Evolutionary conservation across 1,139 yeast species (phyloP), one percentile per base, ranked within the genome.

Genomic region (Candida albicans): DNA sequence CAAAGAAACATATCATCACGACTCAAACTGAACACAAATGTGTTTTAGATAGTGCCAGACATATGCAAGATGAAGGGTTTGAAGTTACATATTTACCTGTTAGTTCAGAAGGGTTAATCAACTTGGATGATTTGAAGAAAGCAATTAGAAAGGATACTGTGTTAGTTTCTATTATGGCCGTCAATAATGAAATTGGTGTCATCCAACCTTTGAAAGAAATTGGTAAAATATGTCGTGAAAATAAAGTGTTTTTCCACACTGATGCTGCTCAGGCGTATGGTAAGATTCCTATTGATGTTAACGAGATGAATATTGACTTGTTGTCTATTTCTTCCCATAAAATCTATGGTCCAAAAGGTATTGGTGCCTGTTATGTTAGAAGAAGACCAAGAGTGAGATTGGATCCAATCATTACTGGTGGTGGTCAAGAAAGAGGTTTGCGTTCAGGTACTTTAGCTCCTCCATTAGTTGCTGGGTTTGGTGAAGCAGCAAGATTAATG

Each of bases 261-360:
- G 99, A 93, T 64, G 96, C 87, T 45, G 99, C 99, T 14, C 99
- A 93, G 68, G 99, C 96, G 3, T 88, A 82, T 61, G 99, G 99
- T 52, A 95, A 95, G 67, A 80, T 95, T 45, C 89, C 90, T 41
- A 70, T 93, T 45, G 97, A 93, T 60, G 99, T 93, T 49, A 90
- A 95, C 70, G 88, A 84, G 55, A 81, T 84, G 85, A 90, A 93
- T 63, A 87, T 93, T 57, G 99, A 93, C 67, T 70, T 91, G 53
- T 75, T 95, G 82, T 89, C 97, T 15, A 87, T 93, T 49, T 88
- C 96, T 0, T 91, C 96, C 3, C 99, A 93, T 70, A 93, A 93
- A 71, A 85, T 95, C 48, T 93, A 95, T 65, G 99, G 99, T 4
- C 99, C 99, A 52, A 93, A 85, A 79, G 99, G 99, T 50, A 80